Percentiles rank a stretch among this genome's conserved stretches.
These are phyloP conservation scores for Clonostachys sp. DNA, from an alignment of 2,329 filamentous ascomycete genomes.

Conservation along the genomic window DNA sequence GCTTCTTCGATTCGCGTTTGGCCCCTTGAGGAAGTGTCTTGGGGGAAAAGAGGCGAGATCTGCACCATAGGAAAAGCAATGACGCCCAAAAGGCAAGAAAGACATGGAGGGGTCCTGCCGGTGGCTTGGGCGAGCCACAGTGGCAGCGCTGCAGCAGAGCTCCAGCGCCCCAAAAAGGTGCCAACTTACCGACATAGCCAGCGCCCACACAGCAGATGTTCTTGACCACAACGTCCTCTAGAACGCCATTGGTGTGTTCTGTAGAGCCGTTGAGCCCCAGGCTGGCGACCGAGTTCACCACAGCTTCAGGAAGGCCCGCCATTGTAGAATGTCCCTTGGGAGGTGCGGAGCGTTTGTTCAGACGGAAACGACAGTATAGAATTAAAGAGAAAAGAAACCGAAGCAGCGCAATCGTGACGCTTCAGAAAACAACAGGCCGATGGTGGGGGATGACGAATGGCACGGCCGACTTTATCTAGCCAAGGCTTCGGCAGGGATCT, in stretches of 20 bases:
- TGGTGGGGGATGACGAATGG: no score
- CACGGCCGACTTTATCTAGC: no score
- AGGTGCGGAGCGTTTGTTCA: no score
- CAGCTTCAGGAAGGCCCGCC: slow-evolving; percentile 11
- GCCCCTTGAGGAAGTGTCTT: slow-evolving; percentile 1
- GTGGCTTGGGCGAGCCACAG: no score
- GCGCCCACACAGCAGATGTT: slow-evolving; percentile 72
- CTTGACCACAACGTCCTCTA: slow-evolving; percentile 30
- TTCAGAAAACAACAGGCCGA: no score
- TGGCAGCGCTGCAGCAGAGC: no score
- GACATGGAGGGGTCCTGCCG: not conserved
- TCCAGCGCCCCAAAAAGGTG: no score
- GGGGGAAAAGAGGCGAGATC: not conserved
- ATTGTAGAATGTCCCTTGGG: slow-evolving; percentile 5
- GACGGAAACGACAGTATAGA: no score
- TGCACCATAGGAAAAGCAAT: not conserved
- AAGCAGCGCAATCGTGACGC: no score
- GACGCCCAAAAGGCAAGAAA: not conserved
- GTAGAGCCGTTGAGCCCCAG: slow-evolving; percentile 24
- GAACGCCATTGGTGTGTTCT: slow-evolving; percentile 18
- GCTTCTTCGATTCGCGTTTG: no score
- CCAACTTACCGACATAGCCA: slow-evolving; percentile 65
- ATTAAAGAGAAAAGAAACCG: no score
- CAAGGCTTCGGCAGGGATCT: no score
- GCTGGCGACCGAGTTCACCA: slow-evolving; percentile 20